These are phyloP conservation scores for Wickerhamomyces sydowiorum DNA, from an alignment of 805 yeast genomes.

Conservation along the genomic window DNA sequence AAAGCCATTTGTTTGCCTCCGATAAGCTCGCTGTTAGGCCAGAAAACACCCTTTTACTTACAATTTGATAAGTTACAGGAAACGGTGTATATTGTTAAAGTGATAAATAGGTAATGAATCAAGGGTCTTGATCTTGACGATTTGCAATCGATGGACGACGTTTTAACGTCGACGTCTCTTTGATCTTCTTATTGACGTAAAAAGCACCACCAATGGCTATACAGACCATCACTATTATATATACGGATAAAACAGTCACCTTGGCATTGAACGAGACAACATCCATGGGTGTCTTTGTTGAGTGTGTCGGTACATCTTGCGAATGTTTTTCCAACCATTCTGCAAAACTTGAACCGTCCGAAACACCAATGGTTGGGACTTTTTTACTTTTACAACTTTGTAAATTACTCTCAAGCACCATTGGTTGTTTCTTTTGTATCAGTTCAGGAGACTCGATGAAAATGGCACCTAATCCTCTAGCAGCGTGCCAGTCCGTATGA, in stretches of 20 bases:
- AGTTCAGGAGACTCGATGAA: constrained; percentile 65
- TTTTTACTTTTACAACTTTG: constrained; percentile 42
- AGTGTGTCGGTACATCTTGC: no score
- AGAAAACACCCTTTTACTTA: no score
- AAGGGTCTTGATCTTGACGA: no score
- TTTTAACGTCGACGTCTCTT: background rate
- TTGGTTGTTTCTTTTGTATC: constrained; percentile 31
- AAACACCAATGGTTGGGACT: constrained; percentile 55
- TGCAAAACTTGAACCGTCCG: constrained; percentile 45
- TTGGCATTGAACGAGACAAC: background rate
- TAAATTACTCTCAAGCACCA: constrained; percentile 39
- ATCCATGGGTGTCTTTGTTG: no score
- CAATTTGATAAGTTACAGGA: no score
- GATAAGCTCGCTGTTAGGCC: no score
- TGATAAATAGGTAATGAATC: no score
- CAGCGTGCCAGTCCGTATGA: constrained; percentile 81
- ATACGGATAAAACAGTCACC: background rate
- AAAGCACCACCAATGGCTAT: background rate
- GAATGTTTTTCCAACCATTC: no score
- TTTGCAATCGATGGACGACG: background rate
- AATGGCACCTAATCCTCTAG: constrained; percentile 70
- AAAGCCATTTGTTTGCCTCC: no score
- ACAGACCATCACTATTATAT: background rate
- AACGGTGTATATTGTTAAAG: no score
- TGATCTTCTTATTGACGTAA: background rate